These are phyloP conservation scores for Penicillium sp. DNA, from an alignment of 2,329 filamentous ascomycete species.

Conservation along the genomic window DNA sequence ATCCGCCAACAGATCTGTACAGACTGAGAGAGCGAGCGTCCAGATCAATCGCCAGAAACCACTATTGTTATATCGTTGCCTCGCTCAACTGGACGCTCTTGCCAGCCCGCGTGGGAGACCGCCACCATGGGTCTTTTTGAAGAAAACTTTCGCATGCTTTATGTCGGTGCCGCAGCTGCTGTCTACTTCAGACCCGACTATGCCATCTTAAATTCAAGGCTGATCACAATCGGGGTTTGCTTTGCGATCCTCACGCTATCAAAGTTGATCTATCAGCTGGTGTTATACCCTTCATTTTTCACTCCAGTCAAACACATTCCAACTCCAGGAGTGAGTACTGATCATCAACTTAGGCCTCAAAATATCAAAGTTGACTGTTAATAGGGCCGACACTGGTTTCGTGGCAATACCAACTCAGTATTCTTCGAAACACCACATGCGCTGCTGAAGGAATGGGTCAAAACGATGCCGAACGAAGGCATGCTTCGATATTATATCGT, in stretches of 20 bases:
- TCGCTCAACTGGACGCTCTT: not conserved
- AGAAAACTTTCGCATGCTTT: constrained; percentile 19
- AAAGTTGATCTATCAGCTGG: constrained; percentile 38
- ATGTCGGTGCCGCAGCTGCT: constrained; percentile 20
- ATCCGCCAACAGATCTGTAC: not conserved
- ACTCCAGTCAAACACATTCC: constrained; percentile 64
- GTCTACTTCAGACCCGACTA: constrained; percentile 33
- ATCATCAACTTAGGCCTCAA: not conserved
- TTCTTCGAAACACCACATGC: constrained; percentile 45
- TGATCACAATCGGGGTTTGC: constrained; percentile 26
- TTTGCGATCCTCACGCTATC: constrained; percentile 27
- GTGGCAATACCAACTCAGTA: constrained; percentile 49
- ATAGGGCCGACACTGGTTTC: constrained; percentile 48
- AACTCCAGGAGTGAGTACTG: constrained; percentile 51
- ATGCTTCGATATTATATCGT: constrained; percentile 68
- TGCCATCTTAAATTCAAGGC: constrained; percentile 33
- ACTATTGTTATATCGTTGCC: not conserved
- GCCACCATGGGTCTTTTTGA: constrained; percentile 16
- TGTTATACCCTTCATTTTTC: constrained; percentile 63
- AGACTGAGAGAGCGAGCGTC: not conserved
- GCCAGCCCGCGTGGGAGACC: too few relatives aligned
- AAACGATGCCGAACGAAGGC: constrained; percentile 68
- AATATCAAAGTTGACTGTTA: constrained; percentile 5
- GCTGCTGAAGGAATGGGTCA: constrained; percentile 55
- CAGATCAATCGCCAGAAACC: too few relatives aligned